These are phyloP conservation scores for Tripidium arundinaceum DNA, from an alignment of 202 grass and related monocot species.

Conservation along the genomic window DNA sequence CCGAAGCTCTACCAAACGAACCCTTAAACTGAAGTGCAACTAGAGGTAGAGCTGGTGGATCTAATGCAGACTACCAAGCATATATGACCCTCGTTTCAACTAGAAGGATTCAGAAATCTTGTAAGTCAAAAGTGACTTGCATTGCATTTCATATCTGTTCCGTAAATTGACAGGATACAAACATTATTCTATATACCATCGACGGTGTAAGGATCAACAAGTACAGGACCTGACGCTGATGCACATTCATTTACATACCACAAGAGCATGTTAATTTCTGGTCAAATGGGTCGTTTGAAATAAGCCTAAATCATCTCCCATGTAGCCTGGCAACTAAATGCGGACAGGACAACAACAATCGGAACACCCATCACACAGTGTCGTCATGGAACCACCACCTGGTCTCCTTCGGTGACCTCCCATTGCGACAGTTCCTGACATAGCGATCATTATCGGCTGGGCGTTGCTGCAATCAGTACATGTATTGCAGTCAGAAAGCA, in stretches of 20 bases:
- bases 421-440: conserved; percentile 85
- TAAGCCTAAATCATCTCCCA: conserved; percentile 43
- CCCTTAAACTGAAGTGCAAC: not conserved
- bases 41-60: not conserved
- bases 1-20: no score
- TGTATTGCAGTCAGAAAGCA: conserved; percentile 20
- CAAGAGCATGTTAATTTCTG: conserved; percentile 21
- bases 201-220: conserved; percentile 15
- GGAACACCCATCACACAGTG: conserved; percentile 53
- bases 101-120: not conserved
- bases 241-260: conserved; percentile 45
- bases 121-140: not conserved
- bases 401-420: conserved; percentile 86
- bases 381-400: conserved; percentile 99
- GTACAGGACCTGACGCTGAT: not conserved
- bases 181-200: conserved; percentile 38
- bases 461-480: conserved; percentile 62
- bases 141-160: not conserved
- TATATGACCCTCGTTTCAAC: no score
- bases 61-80: not conserved
- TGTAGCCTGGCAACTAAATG: conserved; percentile 15
- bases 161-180: conserved; percentile 5
- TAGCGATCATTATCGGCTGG: conserved; percentile 91
- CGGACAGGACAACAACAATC: not conserved
- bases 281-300: conserved; percentile 36